These are phyloP conservation scores for Neofusicoccum laricinum DNA, from an alignment of 2,329 filamentous ascomycete genomes.

Conservation along the genomic window DNA sequence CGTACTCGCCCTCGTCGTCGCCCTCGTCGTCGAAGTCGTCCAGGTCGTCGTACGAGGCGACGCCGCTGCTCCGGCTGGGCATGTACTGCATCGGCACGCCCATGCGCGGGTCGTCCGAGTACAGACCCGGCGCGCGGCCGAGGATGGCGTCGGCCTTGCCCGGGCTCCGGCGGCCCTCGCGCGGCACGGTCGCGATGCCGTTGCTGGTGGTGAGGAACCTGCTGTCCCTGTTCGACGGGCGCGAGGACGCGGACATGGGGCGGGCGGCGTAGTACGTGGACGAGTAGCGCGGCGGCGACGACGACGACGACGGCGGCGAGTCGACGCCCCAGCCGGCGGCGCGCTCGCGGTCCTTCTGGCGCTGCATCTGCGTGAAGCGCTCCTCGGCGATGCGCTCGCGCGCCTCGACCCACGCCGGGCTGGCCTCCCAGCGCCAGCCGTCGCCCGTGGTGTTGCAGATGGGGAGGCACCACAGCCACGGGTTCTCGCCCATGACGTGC, in stretches of 20 bases:
- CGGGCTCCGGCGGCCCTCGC: constrained; percentile 35
- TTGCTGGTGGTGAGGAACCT: constrained; percentile 35
- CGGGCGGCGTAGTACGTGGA: constrained; percentile 1
- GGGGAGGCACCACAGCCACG: constrained; percentile 74
- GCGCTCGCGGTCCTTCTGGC: constrained; percentile 62
- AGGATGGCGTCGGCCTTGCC: constrained; percentile 43
- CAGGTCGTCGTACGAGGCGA: constrained; percentile 9
- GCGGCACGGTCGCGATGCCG: constrained; percentile 30
- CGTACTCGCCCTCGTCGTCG: constrained; percentile 34
- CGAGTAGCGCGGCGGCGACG: not conserved
- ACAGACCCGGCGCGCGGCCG: constrained; percentile 35
- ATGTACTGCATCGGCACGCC: constrained; percentile 42
- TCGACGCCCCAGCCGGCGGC: constrained; percentile 64
- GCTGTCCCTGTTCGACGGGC: constrained; percentile 19
- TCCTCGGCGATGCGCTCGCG: constrained; percentile 57
- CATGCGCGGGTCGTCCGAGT: constrained; percentile 24
- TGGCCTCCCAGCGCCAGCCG: constrained; percentile 92
- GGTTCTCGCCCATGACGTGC: constrained; percentile 76
- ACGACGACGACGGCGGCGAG: not conserved
- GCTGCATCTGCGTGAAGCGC: constrained; percentile 36
- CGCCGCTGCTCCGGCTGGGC: constrained; percentile 19
- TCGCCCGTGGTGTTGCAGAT: constrained; percentile 84
- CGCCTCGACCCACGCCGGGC: constrained; percentile 71
- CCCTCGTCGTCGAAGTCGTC: constrained; percentile 13
- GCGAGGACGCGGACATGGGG: not conserved